These are phyloP conservation scores for Tetrastigma voinierianum DNA, from an alignment of 164 flowering plant genomes.

Conservation along the genomic window DNA sequence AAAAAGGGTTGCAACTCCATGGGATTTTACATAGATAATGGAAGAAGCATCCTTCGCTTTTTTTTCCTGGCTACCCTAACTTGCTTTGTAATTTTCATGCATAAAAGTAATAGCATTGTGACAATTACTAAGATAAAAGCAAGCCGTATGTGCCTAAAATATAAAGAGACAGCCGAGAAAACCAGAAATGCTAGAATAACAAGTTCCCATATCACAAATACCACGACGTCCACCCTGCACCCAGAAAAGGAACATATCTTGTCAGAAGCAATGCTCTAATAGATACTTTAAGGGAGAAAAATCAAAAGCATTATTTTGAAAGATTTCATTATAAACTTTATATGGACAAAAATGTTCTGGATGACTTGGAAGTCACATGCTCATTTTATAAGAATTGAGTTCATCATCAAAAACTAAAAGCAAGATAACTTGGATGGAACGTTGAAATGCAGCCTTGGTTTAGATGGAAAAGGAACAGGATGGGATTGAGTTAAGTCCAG, in stretches of 20 bases:
- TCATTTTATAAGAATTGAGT: too few species aligned
- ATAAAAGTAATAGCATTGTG: slow-evolving; percentile 65
- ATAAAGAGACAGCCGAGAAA: slow-evolving; percentile 78
- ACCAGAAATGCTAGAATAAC: slow-evolving; percentile 79
- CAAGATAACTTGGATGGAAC: too few species aligned
- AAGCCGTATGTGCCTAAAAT: slow-evolving; percentile 69
- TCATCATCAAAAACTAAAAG: too few species aligned
- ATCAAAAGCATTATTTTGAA: too few species aligned
- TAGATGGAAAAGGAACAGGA: too few species aligned
- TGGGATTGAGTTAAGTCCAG: too few species aligned
- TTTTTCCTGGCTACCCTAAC: slow-evolving; percentile 75
- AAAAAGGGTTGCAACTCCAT: slow-evolving; percentile 4
- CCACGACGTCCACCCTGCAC: slow-evolving; percentile 91
- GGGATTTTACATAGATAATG: slow-evolving; percentile 74
- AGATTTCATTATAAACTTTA: too few species aligned
- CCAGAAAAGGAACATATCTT: slow-evolving; percentile 11
- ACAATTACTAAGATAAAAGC: slow-evolving; percentile 63
- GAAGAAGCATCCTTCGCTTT: slow-evolving; percentile 97
- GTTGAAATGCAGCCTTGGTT: too few species aligned
- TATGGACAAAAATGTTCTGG: too few species aligned
- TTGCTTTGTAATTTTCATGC: slow-evolving; percentile 87
- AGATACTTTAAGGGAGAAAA: neutral
- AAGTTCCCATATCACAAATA: slow-evolving; percentile 93
- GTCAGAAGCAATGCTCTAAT: neutral
- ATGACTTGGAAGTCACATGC: too few species aligned